A percentile compares a stretch with the other conserved stretches of the same genome.
phyloP scores from a whole-genome alignment of 2,329 filamentous ascomycete species.

The Cladobotryum mycophilum region DNA sequence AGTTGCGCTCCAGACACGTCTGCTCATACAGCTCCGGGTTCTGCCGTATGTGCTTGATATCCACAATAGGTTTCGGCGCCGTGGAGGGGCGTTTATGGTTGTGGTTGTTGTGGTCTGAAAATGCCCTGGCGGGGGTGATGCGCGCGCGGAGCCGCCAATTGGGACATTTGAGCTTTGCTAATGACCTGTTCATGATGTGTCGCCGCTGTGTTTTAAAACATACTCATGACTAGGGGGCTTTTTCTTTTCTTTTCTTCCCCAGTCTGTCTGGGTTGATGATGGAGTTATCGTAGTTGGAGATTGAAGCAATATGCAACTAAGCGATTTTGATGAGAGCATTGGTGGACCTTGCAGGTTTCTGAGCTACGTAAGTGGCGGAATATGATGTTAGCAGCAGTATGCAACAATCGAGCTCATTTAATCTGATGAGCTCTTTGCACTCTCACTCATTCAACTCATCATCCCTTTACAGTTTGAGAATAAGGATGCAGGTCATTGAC shows the following conservation, averaged over 20 bases:
- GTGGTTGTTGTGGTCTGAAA: too few species aligned
- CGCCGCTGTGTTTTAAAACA: not conserved
- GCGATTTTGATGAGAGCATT: not conserved
- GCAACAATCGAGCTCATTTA: too few species aligned
- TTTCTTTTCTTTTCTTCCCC: too few species aligned
- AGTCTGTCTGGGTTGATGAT: not conserved
- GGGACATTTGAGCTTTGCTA: slow-evolving; percentile 8
- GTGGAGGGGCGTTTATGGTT: slow-evolving; percentile 54
- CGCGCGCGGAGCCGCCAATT: slow-evolving; percentile 7
- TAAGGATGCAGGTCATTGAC: too few species aligned
- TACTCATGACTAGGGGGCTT: not conserved
- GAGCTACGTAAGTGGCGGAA: too few species aligned
- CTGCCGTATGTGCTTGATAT: slow-evolving; percentile 85
- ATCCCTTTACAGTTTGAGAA: too few species aligned
- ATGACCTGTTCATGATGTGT: slow-evolving; percentile 25
- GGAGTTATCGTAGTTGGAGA: not conserved
- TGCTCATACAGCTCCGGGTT: slow-evolving; percentile 73
- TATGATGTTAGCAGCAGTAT: too few species aligned
- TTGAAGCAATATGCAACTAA: not conserved
- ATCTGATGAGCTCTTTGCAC: too few species aligned
- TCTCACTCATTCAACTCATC: too few species aligned
- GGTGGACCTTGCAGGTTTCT: too few species aligned
- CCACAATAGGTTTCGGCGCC: slow-evolving; percentile 72
- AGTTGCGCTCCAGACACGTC: slow-evolving; percentile 84
- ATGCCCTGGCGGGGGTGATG: not conserved